Evolutionary conservation across 2,329 filamentous ascomycete genomes (phyloP), one percentile per base, ranked within the genome.

Genomic region (Colletotrichum spaethianum): DNA sequence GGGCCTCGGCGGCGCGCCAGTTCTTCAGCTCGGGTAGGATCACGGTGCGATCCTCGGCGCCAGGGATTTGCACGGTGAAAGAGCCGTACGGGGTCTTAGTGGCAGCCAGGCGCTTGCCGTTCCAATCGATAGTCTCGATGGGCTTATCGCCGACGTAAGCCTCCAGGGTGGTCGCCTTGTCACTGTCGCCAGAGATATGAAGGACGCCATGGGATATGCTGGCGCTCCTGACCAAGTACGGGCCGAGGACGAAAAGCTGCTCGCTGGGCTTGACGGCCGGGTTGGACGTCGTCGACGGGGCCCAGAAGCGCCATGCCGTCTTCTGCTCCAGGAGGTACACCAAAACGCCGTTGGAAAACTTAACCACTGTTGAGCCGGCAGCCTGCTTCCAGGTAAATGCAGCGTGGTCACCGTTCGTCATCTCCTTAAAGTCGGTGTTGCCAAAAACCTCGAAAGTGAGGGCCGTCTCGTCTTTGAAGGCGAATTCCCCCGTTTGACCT

Each of bases 1-100:
- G 87, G 0, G 88, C 89, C 79, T 96, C 90, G 26, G 93, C 77
- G 68, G 90, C 90, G 77, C 91, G 91, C 94, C 94, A 96, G 1
- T 87, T 81, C 20, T 85, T 83, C 3, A 95, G 84, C 16, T 78
- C 64, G 0, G 93, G 93, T 1, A 94, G 75, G 1, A 78, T 76
- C 52, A 94, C 73, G 0, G 82, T 78, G 0, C 90, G 69, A 20
- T 68, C 69, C 52, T 72, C 69, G 26, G 69, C 64, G 36, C 69
- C 69, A 7, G 91, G 91, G 1, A 93, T 78, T 2, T 78, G 77
- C 57, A 92, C 76, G 4, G 82, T 79, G 1, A 90, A 90, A 11
- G 83, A 80, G 9, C 83, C 80, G 38, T 91, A 80, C 0, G 73
- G 48, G 3, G 81, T 80, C 60, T 80, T 80, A 33, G 78, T 81